A percentile compares a stretch with the other conserved stretches of the same genome.
These are phyloP conservation scores for Dillenia turbinata DNA, from an alignment of 164 flowering plant genomes.

Conservation along the genomic window DNA sequence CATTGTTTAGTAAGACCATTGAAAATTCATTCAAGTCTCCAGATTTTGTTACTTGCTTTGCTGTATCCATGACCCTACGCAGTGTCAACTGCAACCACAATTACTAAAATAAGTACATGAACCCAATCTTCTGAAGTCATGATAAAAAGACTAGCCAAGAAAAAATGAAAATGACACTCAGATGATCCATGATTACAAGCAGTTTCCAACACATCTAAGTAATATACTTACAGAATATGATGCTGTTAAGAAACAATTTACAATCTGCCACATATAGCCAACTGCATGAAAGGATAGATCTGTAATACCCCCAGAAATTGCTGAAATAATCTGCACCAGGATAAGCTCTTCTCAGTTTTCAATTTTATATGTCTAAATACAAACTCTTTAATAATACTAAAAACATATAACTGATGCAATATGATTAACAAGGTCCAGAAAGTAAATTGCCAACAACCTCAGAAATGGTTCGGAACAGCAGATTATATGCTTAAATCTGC, in stretches of 20 bases:
- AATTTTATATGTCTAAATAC: background rate
- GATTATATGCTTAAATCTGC: no score
- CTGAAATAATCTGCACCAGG: constrained; percentile 82
- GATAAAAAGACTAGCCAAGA: no score
- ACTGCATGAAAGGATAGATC: constrained; percentile 87
- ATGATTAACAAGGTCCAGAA: no score
- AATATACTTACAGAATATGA: constrained; percentile 85
- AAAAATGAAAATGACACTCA: no score
- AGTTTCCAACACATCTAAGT: background rate
- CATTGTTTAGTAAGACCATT: constrained; percentile 95
- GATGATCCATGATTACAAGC: no score
- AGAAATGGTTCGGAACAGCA: no score
- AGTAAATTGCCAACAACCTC: no score
- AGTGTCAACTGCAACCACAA: constrained; percentile 59
- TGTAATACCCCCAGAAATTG: constrained; percentile 91
- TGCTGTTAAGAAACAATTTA: constrained; percentile 92
- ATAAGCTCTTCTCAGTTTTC: constrained; percentile 1
- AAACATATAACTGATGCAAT: no score
- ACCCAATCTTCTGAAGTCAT: no score
- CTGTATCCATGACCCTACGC: constrained; percentile 96
- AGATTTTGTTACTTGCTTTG: constrained; percentile 86
- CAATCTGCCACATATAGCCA: constrained; percentile 90
- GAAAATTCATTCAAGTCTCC: constrained; percentile 93
- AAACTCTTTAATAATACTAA: background rate
- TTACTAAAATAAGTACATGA: no score